Conservation (phyloP, 768 basidiomycete species). For the Amanita subjunquillea region DNA sequence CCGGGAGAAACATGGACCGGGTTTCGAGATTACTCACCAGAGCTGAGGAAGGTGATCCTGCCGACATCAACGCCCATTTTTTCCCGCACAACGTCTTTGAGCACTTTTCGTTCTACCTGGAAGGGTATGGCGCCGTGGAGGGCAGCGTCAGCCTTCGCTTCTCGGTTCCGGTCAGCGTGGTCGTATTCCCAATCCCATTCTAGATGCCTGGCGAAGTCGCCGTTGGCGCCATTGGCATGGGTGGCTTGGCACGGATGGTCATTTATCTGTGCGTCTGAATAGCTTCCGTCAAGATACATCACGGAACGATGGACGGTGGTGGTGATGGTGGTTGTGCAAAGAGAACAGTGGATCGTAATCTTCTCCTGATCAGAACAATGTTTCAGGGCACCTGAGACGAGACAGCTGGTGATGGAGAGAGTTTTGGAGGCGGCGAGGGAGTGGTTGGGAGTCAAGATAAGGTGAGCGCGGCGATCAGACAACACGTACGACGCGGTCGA, state of each 20-base stretch:
- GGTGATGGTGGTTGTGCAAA: too few species aligned
- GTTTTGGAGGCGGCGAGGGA: too few species aligned
- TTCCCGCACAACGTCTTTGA: constrained; percentile 72
- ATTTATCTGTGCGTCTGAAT: neutral
- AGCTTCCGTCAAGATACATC: neutral
- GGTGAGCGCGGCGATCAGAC: too few species aligned
- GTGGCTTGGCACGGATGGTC: neutral
- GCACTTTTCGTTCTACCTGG: constrained; percentile 61
- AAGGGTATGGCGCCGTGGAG: constrained; percentile 58
- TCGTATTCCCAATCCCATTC: constrained; percentile 68
- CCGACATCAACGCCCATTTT: constrained; percentile 58
- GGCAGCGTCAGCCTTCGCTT: constrained; percentile 52
- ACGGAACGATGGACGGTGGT: neutral
- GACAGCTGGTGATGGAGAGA: too few species aligned
- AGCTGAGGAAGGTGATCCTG: constrained; percentile 62
- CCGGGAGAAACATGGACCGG: neutral
- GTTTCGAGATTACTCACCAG: constrained; percentile 36
- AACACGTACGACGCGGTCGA: too few species aligned
- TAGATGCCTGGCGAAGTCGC: constrained; percentile 13
- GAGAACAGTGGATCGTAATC: too few species aligned
- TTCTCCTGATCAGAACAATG: too few species aligned
- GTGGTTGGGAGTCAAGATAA: too few species aligned
- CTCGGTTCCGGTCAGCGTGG: constrained; percentile 56
- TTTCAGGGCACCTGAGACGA: too few species aligned
- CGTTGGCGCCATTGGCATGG: neutral